Evolutionary conservation across 78 protist genomes (phyloP).

Genomic region (Dictyostelium firmibasis): DNA sequence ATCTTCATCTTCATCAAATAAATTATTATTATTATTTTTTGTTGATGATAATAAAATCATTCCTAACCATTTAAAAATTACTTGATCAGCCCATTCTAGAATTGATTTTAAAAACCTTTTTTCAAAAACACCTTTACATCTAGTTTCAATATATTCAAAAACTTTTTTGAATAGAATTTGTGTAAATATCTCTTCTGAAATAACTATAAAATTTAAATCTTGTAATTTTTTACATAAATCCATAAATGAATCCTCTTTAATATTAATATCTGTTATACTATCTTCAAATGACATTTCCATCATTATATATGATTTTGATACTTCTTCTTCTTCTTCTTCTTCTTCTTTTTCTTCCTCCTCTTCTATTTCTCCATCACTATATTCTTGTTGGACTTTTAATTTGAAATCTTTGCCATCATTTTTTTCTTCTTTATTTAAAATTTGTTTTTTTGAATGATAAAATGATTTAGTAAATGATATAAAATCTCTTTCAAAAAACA

Average conservation of each 20-base stretch:
- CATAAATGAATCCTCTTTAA: slow-evolving; percentile 51
- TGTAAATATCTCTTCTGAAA: slow-evolving; percentile 51
- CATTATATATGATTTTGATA: neutral
- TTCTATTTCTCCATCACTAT: neutral
- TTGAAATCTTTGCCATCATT: neutral
- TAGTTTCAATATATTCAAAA: slow-evolving; percentile 42
- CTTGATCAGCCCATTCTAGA: slow-evolving; percentile 22
- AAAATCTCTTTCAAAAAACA: slow-evolving; percentile 63
- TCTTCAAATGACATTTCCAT: slow-evolving; percentile 57
- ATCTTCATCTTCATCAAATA: neutral
- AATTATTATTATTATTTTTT: neutral
- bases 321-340: slow-evolving; percentile 35
- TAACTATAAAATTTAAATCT: slow-evolving; percentile 20
- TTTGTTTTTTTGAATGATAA: slow-evolving; percentile 3
- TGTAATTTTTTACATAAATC: slow-evolving; percentile 11
- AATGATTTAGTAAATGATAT: slow-evolving; percentile 54
- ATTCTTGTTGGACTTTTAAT: neutral
- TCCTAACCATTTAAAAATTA: slow-evolving; percentile 56
- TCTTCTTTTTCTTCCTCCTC: neutral
- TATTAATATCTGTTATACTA: slow-evolving; percentile 30
- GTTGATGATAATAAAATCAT: slow-evolving; percentile 38
- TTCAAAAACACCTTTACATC: slow-evolving; percentile 45
- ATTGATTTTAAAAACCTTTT: slow-evolving; percentile 4
- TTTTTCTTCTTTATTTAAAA: neutral
- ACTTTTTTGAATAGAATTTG: slow-evolving; percentile 32